Conservation (phyloP, 495 filamentous ascomycete species). For the Lasiosphaeria hispida region DNA sequence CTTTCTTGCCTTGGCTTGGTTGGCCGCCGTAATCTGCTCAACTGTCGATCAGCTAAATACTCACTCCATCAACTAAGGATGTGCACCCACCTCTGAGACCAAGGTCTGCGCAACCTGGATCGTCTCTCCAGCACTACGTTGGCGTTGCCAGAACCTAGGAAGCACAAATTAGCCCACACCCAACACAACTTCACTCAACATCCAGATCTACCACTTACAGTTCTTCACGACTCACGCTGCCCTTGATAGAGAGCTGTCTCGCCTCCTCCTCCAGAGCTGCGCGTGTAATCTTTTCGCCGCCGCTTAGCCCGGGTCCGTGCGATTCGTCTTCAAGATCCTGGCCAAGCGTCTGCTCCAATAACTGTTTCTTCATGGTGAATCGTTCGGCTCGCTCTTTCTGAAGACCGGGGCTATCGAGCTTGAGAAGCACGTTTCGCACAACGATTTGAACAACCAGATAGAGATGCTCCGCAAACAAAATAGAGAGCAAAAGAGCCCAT, state of each 20-base stretch:
- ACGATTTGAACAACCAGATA: constrained; percentile 71
- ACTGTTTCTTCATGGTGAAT: constrained; percentile 68
- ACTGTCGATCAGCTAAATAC: too few relatives aligned
- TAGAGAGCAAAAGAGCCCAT: constrained; percentile 81
- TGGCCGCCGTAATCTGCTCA: too few relatives aligned
- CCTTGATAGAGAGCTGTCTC: constrained; percentile 49
- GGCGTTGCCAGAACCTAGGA: constrained; percentile 38
- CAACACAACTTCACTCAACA: too few relatives aligned
- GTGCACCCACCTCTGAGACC: constrained; percentile 18
- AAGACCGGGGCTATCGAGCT: constrained; percentile 79
- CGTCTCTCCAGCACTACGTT: constrained; percentile 16
- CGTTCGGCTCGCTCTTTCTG: constrained; percentile 76
- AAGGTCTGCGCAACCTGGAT: constrained; percentile 18
- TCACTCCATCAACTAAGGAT: too few relatives aligned
- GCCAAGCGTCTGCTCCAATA: constrained; percentile 59
- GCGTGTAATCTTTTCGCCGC: constrained; percentile 49
- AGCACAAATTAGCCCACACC: background rate
- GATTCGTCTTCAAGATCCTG: constrained; percentile 27
- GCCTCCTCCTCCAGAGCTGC: constrained; percentile 65
- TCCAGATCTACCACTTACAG: constrained; percentile 29
- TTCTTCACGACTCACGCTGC: constrained; percentile 51
- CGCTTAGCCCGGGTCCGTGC: constrained; percentile 28
- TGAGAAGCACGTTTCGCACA: constrained; percentile 67
- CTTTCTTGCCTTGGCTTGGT: too few relatives aligned
- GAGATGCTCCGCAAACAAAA: constrained; percentile 84